A percentile compares a stretch with the other conserved stretches of the same genome.
Conservation (phyloP, 495 filamentous ascomycete species). For the Jackrogersella minutella region DNA sequence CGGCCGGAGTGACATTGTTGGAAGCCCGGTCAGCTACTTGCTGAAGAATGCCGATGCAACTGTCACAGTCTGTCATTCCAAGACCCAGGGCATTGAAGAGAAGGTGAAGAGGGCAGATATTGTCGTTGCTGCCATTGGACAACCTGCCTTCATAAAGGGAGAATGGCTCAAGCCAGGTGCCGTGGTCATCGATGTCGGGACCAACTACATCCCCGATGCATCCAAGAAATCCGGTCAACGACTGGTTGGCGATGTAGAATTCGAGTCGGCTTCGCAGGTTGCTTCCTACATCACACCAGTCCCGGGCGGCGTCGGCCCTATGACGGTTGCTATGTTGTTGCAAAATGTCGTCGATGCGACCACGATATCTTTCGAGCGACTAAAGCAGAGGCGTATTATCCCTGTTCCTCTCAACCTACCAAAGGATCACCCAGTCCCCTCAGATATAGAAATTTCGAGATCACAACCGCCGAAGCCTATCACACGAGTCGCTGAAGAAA, state of each 20-base stretch:
- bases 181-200: slow-evolving; percentile 97
- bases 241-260: slow-evolving; percentile 96
- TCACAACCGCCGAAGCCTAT: slow-evolving; percentile 91
- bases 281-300: slow-evolving; percentile 97
- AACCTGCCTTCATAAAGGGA: slow-evolving; percentile 86
- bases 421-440: slow-evolving; percentile 82
- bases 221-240: slow-evolving; percentile 91
- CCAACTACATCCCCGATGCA: slow-evolving; percentile 94
- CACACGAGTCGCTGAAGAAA: slow-evolving; percentile 79
- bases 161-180: slow-evolving; percentile 94
- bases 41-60: slow-evolving; percentile 95
- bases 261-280: slow-evolving; percentile 81
- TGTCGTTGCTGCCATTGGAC: slow-evolving; percentile 89
- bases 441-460: slow-evolving; percentile 91
- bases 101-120: slow-evolving; percentile 87
- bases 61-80: slow-evolving; percentile 94
- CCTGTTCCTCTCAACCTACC: slow-evolving; percentile 81
- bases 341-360: slow-evolving; percentile 92
- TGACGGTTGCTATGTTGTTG: slow-evolving; percentile 97
- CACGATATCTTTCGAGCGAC: slow-evolving; percentile 79
- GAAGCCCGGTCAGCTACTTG: slow-evolving; percentile 93
- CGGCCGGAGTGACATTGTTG: slow-evolving; percentile 95
- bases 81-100: slow-evolving; percentile 73
- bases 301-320: slow-evolving; percentile 94
- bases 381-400: slow-evolving; percentile 76